phyloP scores from a whole-genome alignment of 1,284 basidiomycete species.

The Ustilago xerochloae region DNA sequence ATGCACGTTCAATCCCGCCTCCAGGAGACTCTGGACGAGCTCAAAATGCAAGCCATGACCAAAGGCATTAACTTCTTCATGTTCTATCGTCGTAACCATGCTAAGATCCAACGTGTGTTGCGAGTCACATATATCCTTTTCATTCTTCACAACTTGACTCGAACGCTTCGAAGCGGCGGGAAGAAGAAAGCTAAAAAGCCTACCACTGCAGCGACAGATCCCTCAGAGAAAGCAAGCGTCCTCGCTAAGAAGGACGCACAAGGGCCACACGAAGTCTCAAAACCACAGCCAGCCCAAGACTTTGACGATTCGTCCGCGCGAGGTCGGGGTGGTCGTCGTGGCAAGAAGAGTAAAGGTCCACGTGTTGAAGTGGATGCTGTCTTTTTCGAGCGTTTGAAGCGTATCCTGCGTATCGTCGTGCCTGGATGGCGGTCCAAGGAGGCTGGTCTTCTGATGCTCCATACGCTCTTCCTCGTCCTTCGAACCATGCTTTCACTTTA shows the following conservation, averaged over 20 bases:
- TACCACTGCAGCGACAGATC: slow-evolving; percentile 1
- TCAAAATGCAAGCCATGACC: slow-evolving; percentile 55
- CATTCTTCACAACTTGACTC: slow-evolving; percentile 45
- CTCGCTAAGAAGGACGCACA: slow-evolving; percentile 25
- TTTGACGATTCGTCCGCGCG: slow-evolving; percentile 37
- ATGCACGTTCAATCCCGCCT: slow-evolving; percentile 64
- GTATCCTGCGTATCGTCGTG: slow-evolving; percentile 87
- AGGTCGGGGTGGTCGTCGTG: slow-evolving; percentile 39
- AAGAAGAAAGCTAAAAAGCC: slow-evolving; percentile 50
- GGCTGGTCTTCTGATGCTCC: slow-evolving; percentile 84
- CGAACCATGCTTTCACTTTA: slow-evolving; percentile 93
- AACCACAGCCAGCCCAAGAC: background rate
- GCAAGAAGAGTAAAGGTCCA: slow-evolving; percentile 47
- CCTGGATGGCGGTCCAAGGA: slow-evolving; percentile 86
- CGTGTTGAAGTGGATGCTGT: slow-evolving; percentile 81
- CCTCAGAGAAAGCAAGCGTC: slow-evolving; percentile 24
- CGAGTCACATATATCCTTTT: slow-evolving; percentile 55
- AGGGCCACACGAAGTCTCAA: slow-evolving; percentile 19
- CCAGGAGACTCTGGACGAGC: slow-evolving; percentile 45
- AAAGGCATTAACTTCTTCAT: slow-evolving; percentile 48
- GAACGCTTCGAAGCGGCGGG: slow-evolving; percentile 48
- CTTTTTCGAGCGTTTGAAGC: slow-evolving; percentile 84
- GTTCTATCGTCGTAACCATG: slow-evolving; percentile 60
- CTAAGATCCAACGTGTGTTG: slow-evolving; percentile 55
- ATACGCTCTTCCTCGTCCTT: slow-evolving; percentile 86